These are phyloP conservation scores for Daucus carota DNA, from an alignment of 129 eudicot species.

Conservation along the genomic window DNA sequence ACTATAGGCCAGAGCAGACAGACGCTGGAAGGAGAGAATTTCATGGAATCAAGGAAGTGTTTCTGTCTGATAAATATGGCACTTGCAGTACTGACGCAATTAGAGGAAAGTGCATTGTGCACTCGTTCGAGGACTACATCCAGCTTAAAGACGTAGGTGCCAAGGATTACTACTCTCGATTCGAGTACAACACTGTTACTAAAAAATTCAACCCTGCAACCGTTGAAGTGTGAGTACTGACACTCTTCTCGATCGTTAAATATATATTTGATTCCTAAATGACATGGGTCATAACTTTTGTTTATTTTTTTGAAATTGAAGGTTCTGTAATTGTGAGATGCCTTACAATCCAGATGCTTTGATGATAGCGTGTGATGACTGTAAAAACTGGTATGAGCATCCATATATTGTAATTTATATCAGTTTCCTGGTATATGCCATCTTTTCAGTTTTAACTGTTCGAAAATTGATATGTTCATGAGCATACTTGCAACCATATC, in stretches of 20 bases:
- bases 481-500: too few relatives aligned
- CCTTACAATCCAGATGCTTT: conserved; percentile 50
- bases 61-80: conserved; percentile 57
- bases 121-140: conserved; percentile 56
- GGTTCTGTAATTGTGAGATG: conserved; percentile 33
- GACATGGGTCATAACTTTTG: neutral
- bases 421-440: neutral
- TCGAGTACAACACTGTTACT: conserved; percentile 51
- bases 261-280: conserved; percentile 6
- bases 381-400: conserved; percentile 51
- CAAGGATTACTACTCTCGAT: conserved; percentile 58
- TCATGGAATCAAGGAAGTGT: conserved; percentile 59
- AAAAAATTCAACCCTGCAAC: conserved; percentile 53
- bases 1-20: conserved; percentile 65
- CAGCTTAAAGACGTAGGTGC: conserved; percentile 58
- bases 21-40: conserved; percentile 56
- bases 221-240: conserved; percentile 40
- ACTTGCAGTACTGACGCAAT: conserved; percentile 53
- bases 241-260: neutral
- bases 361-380: conserved; percentile 53
- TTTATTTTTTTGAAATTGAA: conserved; percentile 19
- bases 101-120: too few relatives aligned
- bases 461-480: too few relatives aligned
- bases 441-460: neutral
- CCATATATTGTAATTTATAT: neutral